Evolutionary conservation across 345 rosid genomes (phyloP).

Genomic region (Heritiera littoralis): DNA sequence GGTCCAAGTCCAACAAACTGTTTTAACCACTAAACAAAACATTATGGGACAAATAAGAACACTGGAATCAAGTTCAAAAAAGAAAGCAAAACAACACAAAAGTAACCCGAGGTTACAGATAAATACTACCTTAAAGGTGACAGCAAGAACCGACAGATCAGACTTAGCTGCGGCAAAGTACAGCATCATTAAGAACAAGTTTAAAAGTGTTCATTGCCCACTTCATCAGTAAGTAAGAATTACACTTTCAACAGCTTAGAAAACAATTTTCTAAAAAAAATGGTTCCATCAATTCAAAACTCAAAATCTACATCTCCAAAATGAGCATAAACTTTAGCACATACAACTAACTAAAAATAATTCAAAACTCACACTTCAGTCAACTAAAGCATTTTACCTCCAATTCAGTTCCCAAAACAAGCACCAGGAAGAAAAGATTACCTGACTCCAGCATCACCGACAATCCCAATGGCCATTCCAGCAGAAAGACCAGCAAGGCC

Average conservation of each 20-base stretch:
- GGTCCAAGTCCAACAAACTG: neutral
- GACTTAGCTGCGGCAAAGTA: neutral
- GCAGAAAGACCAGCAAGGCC: constrained; percentile 71
- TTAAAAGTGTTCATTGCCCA: neutral
- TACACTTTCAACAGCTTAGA: neutral
- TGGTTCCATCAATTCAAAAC: neutral
- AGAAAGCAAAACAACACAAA: neutral
- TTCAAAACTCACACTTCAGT: neutral
- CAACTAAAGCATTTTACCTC: neutral
- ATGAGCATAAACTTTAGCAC: neutral
- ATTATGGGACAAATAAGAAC: neutral
- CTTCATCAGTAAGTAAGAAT: neutral
- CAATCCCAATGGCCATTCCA: constrained; percentile 70
- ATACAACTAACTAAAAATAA: neutral
- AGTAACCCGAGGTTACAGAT: neutral
- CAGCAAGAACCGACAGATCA: neutral
- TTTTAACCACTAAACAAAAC: neutral
- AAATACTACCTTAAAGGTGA: neutral
- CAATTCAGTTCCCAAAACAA: neutral
- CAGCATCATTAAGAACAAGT: neutral
- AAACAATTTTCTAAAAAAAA: neutral
- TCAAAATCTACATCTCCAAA: neutral
- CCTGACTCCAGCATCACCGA: constrained; percentile 74
- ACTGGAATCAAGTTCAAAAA: neutral
- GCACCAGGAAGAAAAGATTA: constrained; percentile 14